phyloP scores from a whole-genome alignment of 192 early-diverging fungal species.

The Entophlyctis luteolus region DNA sequence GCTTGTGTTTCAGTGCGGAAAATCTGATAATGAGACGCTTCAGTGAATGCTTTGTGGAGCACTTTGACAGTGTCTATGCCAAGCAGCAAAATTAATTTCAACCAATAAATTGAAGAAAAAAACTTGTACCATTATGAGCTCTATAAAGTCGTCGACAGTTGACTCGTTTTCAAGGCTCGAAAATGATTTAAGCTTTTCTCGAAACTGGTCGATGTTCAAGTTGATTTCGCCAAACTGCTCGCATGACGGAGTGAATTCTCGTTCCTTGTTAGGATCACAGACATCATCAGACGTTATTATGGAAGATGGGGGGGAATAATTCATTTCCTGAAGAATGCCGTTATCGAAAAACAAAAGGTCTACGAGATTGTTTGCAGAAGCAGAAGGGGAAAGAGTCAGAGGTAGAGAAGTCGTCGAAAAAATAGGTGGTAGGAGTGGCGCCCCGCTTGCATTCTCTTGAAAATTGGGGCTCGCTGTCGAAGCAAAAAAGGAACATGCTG shows the following conservation, averaged over 20 bases:
- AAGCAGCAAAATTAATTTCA: background rate
- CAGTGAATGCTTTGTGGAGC: background rate
- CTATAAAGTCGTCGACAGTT: slow-evolving; percentile 9
- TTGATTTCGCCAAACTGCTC: slow-evolving; percentile 7
- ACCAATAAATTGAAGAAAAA: too few species aligned
- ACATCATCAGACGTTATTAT: background rate
- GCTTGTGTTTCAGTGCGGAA: background rate
- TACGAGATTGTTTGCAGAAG: background rate
- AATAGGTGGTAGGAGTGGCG: background rate
- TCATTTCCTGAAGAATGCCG: background rate
- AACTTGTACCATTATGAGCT: background rate
- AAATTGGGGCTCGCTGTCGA: background rate
- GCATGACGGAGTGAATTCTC: background rate
- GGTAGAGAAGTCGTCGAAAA: background rate
- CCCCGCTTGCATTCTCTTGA: too few species aligned
- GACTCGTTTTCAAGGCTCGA: background rate
- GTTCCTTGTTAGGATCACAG: background rate
- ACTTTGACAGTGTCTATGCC: background rate
- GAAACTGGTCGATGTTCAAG: background rate
- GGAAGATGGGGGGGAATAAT: background rate
- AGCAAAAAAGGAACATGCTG: background rate
- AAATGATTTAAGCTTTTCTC: background rate
- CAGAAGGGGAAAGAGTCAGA: too few species aligned
- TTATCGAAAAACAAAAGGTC: background rate
- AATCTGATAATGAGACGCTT: slow-evolving; percentile 6